phyloP scores from a whole-genome alignment of 2,329 filamentous ascomycete species.

The Ophiostoma pallidulum region DNA sequence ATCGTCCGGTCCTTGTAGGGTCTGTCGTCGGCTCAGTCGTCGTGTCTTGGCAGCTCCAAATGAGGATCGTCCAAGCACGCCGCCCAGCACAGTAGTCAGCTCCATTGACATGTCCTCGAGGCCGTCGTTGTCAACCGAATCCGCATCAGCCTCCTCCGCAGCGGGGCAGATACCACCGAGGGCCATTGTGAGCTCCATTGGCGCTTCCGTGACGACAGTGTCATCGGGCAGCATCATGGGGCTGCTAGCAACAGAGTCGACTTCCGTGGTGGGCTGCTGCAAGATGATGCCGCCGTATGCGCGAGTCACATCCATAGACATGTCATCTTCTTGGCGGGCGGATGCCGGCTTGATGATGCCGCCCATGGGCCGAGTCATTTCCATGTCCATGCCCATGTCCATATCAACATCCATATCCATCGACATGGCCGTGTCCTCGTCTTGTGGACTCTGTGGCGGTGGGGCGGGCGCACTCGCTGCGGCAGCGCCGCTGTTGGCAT shows the following conservation, averaged over 20 bases:
- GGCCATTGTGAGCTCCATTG: slow-evolving; percentile 76
- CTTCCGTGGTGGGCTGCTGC: slow-evolving; percentile 22
- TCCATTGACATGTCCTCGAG: slow-evolving; percentile 75
- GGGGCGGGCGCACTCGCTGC: background rate
- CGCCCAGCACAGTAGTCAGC: slow-evolving; percentile 56
- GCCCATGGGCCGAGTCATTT: slow-evolving; percentile 42
- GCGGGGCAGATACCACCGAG: slow-evolving; percentile 56
- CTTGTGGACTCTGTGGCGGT: background rate
- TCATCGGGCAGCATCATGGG: slow-evolving; percentile 36
- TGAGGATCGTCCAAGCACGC: slow-evolving; percentile 30
- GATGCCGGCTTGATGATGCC: slow-evolving; percentile 27
- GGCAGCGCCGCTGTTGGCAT: slow-evolving; percentile 30
- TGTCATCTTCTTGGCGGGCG: slow-evolving; percentile 38
- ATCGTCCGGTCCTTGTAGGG: slow-evolving; percentile 18
- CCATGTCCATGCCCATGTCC: slow-evolving; percentile 38
- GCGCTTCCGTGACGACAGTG: slow-evolving; percentile 35
- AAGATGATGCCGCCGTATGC: slow-evolving; percentile 71
- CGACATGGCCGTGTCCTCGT: slow-evolving; percentile 35
- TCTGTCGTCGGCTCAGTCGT: slow-evolving; percentile 18
- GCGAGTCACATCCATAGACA: slow-evolving; percentile 91
- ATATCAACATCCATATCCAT: slow-evolving; percentile 37
- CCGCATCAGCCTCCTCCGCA: slow-evolving; percentile 20
- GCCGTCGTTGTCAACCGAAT: slow-evolving; percentile 28
- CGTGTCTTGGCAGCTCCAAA: slow-evolving; percentile 11
- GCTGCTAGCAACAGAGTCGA: slow-evolving; percentile 18